A percentile compares a stretch with the other conserved stretches of the same genome.
These are phyloP conservation scores for Camellia oleifera DNA, from an alignment of 179 eudicot species.

Conservation along the genomic window DNA sequence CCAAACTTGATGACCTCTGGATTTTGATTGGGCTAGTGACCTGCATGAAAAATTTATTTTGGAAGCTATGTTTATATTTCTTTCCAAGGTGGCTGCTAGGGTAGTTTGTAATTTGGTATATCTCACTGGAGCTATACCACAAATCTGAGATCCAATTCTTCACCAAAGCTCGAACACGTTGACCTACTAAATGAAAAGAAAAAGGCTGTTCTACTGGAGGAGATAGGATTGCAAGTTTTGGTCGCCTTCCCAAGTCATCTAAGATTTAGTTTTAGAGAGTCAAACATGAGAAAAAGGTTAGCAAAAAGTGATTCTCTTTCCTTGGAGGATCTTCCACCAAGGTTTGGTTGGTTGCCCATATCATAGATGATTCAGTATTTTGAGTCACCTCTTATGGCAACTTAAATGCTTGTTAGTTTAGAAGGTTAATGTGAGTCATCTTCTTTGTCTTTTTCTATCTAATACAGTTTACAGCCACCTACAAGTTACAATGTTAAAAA, in stretches of 20 bases:
- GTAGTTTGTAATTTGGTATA: neutral
- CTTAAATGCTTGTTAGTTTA: neutral
- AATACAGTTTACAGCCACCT: neutral
- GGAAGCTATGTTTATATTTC: too few species aligned
- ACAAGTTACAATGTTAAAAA: neutral
- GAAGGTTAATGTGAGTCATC: neutral
- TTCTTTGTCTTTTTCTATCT: neutral
- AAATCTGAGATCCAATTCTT: too few species aligned
- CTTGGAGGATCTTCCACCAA: neutral
- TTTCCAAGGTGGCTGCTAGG: neutral
- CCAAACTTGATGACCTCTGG: too few species aligned
- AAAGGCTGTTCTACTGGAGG: neutral
- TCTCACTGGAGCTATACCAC: too few species aligned
- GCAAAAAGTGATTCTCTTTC: neutral
- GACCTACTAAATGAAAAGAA: too few species aligned
- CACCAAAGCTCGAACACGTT: too few species aligned
- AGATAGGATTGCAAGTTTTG: conserved; percentile 1
- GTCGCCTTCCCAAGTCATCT: neutral
- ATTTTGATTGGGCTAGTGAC: too few species aligned
- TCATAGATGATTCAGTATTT: neutral
- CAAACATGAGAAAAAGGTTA: neutral
- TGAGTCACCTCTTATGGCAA: neutral
- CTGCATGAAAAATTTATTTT: too few species aligned
- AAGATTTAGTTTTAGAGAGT: neutral
- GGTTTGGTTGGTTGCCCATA: neutral